Evolutionary conservation across 2,329 filamentous ascomycete genomes (phyloP).

Genomic region (Diaporthe sp.): DNA sequence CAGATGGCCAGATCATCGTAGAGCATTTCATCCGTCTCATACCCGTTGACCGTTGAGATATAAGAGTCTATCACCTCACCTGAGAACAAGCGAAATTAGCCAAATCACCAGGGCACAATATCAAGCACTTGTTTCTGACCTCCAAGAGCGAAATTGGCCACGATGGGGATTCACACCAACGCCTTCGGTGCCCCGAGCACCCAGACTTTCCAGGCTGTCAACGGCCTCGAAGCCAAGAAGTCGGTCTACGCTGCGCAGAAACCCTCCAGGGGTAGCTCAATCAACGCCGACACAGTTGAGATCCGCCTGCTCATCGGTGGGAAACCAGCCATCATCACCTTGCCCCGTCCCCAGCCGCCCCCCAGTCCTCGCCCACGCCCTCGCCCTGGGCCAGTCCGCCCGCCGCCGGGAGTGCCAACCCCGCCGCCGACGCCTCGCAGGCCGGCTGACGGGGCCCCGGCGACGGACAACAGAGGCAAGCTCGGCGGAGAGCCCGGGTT

Average conservation of each 20-base stretch:
- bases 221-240: not conserved
- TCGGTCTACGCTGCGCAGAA: not conserved
- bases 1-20: not conserved
- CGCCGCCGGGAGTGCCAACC: conserved; percentile 29
- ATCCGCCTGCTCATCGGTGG: conserved; percentile 9
- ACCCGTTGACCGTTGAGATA: not conserved
- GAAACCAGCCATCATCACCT: conserved; percentile 1
- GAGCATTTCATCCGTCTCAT: not conserved
- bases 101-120: not conserved
- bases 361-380: conserved; percentile 32
- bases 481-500: not conserved
- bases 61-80: not conserved
- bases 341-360: conserved; percentile 28
- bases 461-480: not conserved
- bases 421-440: conserved; percentile 31
- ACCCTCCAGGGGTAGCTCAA: not conserved
- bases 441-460: not conserved
- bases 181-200: not conserved
- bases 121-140: not conserved
- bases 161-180: conserved; percentile 14
- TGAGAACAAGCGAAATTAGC: not conserved
- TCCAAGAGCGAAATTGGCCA: not conserved
- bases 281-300: no score
- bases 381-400: conserved; percentile 28
- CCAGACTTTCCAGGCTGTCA: not conserved